phyloP scores from a whole-genome alignment of 371 early-diverging fungal species.

The Actinomortierella ambigua region DNA sequence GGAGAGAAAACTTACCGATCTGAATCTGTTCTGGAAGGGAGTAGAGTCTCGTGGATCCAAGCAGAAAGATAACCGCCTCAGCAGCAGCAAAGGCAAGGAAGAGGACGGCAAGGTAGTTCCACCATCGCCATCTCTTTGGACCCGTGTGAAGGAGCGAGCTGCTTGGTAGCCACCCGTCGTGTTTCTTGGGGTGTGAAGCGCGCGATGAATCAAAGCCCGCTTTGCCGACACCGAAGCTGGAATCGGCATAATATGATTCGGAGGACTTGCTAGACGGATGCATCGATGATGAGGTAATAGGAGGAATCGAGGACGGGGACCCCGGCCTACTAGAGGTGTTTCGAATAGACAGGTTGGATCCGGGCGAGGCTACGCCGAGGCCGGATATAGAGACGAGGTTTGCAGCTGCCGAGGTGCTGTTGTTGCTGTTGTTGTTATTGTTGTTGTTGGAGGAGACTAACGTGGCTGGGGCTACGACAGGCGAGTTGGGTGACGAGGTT shows the following conservation, averaged over 20 bases:
- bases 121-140: slow-evolving; percentile 57
- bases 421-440: too few relatives aligned
- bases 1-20: slow-evolving; percentile 51
- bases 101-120: slow-evolving; percentile 50
- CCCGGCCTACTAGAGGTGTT: slow-evolving; percentile 36
- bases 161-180: slow-evolving; percentile 5
- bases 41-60: slow-evolving; percentile 50
- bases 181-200: slow-evolving; percentile 5
- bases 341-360: too few relatives aligned
- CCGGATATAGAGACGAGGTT: too few relatives aligned
- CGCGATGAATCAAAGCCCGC: background rate
- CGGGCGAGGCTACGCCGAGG: too few relatives aligned
- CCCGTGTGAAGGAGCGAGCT: slow-evolving; percentile 15
- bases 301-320: slow-evolving; percentile 25
- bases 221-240: too few relatives aligned
- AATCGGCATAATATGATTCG: slow-evolving; percentile 6
- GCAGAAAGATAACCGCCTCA: slow-evolving; percentile 46
- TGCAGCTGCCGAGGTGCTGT: slow-evolving; percentile 15
- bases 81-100: slow-evolving; percentile 48
- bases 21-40: slow-evolving; percentile 51
- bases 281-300: slow-evolving; percentile 14
- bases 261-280: slow-evolving; percentile 5
- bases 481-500: slow-evolving; percentile 12
- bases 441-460: slow-evolving; percentile 23
- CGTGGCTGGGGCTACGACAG: slow-evolving; percentile 21